These are phyloP conservation scores for Beauveria australis DNA, from an alignment of 2,329 filamentous ascomycete species.

Conservation along the genomic window DNA sequence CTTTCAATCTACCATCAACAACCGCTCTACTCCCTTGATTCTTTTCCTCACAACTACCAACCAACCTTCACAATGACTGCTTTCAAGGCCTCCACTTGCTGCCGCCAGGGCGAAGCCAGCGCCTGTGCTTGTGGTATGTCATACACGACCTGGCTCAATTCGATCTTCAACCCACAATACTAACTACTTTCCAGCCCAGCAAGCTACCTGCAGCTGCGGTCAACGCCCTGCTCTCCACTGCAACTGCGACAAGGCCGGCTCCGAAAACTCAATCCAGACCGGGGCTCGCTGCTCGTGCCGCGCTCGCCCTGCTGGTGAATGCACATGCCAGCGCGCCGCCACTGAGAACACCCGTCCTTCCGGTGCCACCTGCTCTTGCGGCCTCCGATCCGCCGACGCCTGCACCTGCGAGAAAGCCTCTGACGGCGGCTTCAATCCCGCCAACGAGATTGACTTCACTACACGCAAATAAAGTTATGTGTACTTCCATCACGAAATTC, in stretches of 20 bases:
- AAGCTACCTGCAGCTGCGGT: conserved; percentile 79
- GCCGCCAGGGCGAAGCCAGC: conserved; percentile 39
- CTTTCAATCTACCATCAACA: not conserved
- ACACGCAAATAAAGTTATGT: conserved; percentile 42
- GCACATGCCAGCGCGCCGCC: conserved; percentile 67
- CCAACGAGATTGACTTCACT: conserved; percentile 80
- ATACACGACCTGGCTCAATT: not conserved
- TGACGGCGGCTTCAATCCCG: conserved; percentile 51
- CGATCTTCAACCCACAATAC: not conserved
- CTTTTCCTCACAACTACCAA: not conserved
- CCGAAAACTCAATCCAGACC: conserved; percentile 60
- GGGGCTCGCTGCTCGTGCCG: conserved; percentile 79
- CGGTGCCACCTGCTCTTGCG: conserved; percentile 66
- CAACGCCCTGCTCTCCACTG: conserved; percentile 81
- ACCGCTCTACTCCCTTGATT: not conserved
- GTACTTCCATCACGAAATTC: not conserved
- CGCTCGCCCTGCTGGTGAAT: conserved; percentile 68
- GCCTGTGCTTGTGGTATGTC: conserved; percentile 51
- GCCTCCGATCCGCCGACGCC: conserved; percentile 59
- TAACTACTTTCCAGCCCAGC: conserved; percentile 36
- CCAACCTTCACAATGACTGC: conserved; percentile 1
- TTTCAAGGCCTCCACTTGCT: conserved; percentile 43
- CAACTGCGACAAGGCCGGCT: conserved; percentile 66
- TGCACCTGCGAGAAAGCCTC: conserved; percentile 78
- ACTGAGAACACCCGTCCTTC: conserved; percentile 57